Evolutionary conservation across 306 rosid genomes (phyloP), one percentile per base, ranked within the genome.

Genomic region (Abrus pulchellus): DNA sequence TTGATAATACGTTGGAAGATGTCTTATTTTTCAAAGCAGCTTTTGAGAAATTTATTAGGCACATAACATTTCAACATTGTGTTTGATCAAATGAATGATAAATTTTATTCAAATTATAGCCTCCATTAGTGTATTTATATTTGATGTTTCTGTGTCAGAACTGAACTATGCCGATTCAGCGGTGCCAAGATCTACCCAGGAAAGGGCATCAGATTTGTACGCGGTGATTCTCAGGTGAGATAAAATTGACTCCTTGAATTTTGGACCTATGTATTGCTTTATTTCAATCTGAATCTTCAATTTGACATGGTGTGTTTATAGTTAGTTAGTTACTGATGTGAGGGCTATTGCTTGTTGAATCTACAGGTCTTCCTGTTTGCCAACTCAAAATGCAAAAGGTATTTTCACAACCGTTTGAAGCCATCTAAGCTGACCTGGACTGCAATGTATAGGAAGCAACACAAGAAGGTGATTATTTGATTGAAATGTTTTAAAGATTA

Each of bases 151-250:
- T 29, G 54, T 56, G 2, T 73, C 83, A 94, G 98, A 86, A 94
- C 97, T 3, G 98, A 94, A 36, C 96, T 94, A 12, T 94, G 98
- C 67, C 91, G 97, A 32, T 94, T 94, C 87, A 94, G 98, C 11
- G 98, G 97, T 2, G 89, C 86, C 38, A 94, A 94, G 94, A 92
- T 94, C 73, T 94, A 94, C 68, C 98, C 97, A 3, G 98, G 98
- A 34, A 90, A 12, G 55, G 98, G 98, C 33, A 92, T 94, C 81
- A 84, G 98, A 76, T 94, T 89, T 72, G 68, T 94, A 45, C 97
- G 98, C 1, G 69, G 91, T 54, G 98, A 94, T 82, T 94, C 98
- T 73, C 98, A 92, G 96, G 98, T 92, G 61, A 81, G 27, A 2
- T 69, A 30, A n/a, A 27, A 44, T 7, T 44, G 33, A n/a, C 12